phyloP scores from a whole-genome alignment of 192 early-diverging fungal species.

The Backusella westeae region DNA sequence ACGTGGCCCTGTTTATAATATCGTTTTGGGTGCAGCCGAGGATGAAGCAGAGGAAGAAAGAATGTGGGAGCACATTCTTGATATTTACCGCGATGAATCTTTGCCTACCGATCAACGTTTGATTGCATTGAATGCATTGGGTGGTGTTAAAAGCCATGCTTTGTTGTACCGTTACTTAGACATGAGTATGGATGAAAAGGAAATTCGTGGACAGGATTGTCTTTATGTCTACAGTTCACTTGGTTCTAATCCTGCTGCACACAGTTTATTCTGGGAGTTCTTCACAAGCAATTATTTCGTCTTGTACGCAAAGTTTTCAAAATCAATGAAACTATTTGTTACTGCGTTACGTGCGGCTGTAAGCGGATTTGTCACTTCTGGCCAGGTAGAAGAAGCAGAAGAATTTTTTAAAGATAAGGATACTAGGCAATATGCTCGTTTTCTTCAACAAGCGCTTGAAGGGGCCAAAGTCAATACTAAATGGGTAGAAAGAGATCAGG shows the following conservation, averaged over 20 bases:
- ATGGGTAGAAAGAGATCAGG: slow-evolving; percentile 39
- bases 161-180: slow-evolving; percentile 60
- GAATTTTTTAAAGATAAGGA: slow-evolving; percentile 62
- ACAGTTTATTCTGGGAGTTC: slow-evolving; percentile 65
- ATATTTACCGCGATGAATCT: slow-evolving; percentile 57
- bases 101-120: slow-evolving; percentile 67
- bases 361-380: slow-evolving; percentile 43
- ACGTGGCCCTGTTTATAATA: slow-evolving; percentile 67
- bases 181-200: slow-evolving; percentile 57
- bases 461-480: slow-evolving; percentile 58
- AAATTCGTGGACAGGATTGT: slow-evolving; percentile 76
- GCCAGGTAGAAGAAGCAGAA: slow-evolving; percentile 61
- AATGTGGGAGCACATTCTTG: slow-evolving; percentile 54
- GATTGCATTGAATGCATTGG: slow-evolving; percentile 62
- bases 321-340: slow-evolving; percentile 49
- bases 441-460: slow-evolving; percentile 74
- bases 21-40: slow-evolving; percentile 65
- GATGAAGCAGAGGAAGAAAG: slow-evolving; percentile 45
- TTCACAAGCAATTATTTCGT: slow-evolving; percentile 61
- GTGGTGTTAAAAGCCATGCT: slow-evolving; percentile 49
- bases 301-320: slow-evolving; percentile 53
- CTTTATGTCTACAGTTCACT: slow-evolving; percentile 49
- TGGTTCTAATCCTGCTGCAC: slow-evolving; percentile 49
- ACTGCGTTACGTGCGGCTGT: slow-evolving; percentile 41
- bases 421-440: slow-evolving; percentile 57